These are phyloP conservation scores for Saraca asoca DNA, from an alignment of 331 rosid genomes.

Conservation along the genomic window DNA sequence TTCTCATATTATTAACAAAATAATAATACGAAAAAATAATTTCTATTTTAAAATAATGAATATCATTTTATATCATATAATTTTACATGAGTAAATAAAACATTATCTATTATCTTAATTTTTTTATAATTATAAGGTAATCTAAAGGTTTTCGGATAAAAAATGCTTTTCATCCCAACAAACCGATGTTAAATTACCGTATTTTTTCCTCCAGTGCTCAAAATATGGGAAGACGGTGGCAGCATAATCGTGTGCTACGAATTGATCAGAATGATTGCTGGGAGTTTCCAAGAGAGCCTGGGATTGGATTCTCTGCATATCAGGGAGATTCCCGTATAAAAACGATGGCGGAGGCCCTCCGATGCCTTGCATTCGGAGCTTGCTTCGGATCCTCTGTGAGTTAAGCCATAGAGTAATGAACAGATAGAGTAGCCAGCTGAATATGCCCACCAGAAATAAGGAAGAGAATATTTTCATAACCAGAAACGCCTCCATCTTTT, in stretches of 20 bases:
- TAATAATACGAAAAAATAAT: too few species aligned
- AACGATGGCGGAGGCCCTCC: slow-evolving; percentile 79
- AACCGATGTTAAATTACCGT: slow-evolving; percentile 48
- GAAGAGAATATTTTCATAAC: slow-evolving; percentile 41
- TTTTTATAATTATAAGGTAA: too few species aligned
- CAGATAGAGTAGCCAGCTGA: slow-evolving; percentile 43
- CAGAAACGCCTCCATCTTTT: slow-evolving; percentile 42
- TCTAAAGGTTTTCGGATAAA: too few species aligned
- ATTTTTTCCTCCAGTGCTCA: slow-evolving; percentile 84
- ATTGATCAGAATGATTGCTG: slow-evolving; percentile 35
- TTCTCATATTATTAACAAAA: too few species aligned
- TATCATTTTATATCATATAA: too few species aligned
- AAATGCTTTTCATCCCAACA: too few species aligned
- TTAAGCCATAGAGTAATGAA: slow-evolving; percentile 52
- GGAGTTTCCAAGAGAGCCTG: slow-evolving; percentile 35
- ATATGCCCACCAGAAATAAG: slow-evolving; percentile 40
- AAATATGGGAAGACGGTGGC: slow-evolving; percentile 82
- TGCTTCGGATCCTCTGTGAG: slow-evolving; percentile 55
- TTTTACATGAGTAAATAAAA: too few species aligned
- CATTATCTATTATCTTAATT: too few species aligned
- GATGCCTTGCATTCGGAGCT: slow-evolving; percentile 68
- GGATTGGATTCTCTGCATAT: slow-evolving; percentile 73
- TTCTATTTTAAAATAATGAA: too few species aligned
- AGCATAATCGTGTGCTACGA: slow-evolving; percentile 75
- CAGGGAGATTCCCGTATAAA: slow-evolving; percentile 71